Conservation (phyloP, 2,329 filamentous ascomycete species). For the Diatrype stigma region DNA sequence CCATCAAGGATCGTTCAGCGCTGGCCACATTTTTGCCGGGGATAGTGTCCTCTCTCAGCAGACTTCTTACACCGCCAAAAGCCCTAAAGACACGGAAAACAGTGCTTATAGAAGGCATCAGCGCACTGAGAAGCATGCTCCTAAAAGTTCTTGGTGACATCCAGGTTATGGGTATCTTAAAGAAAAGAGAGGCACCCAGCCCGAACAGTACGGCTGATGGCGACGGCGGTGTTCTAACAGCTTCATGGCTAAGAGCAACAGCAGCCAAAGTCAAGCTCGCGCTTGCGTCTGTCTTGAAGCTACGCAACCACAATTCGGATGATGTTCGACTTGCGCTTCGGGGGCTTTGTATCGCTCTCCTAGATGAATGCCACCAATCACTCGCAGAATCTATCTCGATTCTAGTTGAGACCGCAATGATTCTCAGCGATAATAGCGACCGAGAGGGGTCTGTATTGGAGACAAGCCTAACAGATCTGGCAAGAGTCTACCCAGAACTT, state of each 20-base stretch:
- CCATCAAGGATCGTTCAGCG: conserved; percentile 67
- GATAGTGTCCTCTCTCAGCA: conserved; percentile 76
- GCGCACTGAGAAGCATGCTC: conserved; percentile 52
- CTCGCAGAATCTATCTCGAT: conserved; percentile 66
- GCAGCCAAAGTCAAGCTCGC: conserved; percentile 78
- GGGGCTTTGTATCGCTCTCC: conserved; percentile 66
- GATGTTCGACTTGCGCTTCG: conserved; percentile 67
- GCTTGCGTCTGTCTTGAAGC: conserved; percentile 69
- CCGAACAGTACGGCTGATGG: conserved; percentile 14
- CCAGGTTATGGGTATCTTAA: conserved; percentile 43
- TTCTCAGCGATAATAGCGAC: conserved; percentile 54
- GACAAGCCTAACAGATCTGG: conserved; percentile 57
- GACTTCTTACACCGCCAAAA: conserved; percentile 65
- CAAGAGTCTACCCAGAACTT: conserved; percentile 58
- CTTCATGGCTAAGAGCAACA: conserved; percentile 75
- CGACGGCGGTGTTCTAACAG: conserved; percentile 38
- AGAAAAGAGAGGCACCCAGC: conserved; percentile 26
- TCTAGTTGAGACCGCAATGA: conserved; percentile 76
- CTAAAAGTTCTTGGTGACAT: conserved; percentile 55
- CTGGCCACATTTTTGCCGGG: conserved; percentile 85
- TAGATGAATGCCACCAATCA: conserved; percentile 74
- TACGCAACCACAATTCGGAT: conserved; percentile 65
- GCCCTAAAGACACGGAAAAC: conserved; percentile 50
- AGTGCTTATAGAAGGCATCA: conserved; percentile 60
- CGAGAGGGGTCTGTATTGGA: conserved; percentile 36